These are phyloP conservation scores for Neoascochyta sp. DNA, from an alignment of 2,329 filamentous ascomycete genomes.

Conservation along the genomic window DNA sequence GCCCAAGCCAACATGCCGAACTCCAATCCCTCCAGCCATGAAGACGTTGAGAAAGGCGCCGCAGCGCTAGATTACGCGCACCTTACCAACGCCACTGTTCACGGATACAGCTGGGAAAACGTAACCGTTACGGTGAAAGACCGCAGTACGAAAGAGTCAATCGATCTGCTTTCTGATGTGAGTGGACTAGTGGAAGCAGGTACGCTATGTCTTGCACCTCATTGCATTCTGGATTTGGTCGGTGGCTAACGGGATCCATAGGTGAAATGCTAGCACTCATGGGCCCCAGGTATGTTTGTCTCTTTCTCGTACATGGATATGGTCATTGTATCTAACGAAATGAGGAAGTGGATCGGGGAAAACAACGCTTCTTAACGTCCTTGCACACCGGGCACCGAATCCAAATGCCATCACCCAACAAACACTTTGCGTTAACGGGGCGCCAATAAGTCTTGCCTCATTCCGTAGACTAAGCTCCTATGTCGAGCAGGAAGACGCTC, in stretches of 20 bases:
- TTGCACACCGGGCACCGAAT: slow-evolving; percentile 60
- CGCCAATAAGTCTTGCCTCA: slow-evolving; percentile 47
- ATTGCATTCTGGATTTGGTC: too few relatives aligned
- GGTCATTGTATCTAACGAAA: neutral
- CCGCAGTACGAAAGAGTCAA: slow-evolving; percentile 59
- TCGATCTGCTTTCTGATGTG: slow-evolving; percentile 60
- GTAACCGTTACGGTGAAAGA: slow-evolving; percentile 72
- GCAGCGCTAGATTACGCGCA: slow-evolving; percentile 49
- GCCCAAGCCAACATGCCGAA: slow-evolving; percentile 11
- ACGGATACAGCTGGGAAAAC: slow-evolving; percentile 62
- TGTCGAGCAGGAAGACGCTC: slow-evolving; percentile 83
- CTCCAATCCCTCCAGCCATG: slow-evolving; percentile 6
- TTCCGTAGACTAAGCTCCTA: slow-evolving; percentile 69
- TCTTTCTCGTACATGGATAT: neutral
- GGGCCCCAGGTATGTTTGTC: slow-evolving; percentile 62
- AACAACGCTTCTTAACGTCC: slow-evolving; percentile 76
- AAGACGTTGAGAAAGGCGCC: slow-evolving; percentile 47
- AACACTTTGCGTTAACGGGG: slow-evolving; percentile 61
- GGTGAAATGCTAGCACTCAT: slow-evolving; percentile 75
- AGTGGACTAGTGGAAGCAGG: slow-evolving; percentile 65
- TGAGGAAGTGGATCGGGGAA: slow-evolving; percentile 60
- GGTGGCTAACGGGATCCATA: too few relatives aligned
- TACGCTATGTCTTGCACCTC: too few relatives aligned
- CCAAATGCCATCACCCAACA: slow-evolving; percentile 54
- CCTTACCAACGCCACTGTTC: slow-evolving; percentile 61